Percentiles rank a stretch among this genome's conserved stretches.
Conservation (phyloP, 306 rosid genomes). For the Glycine soja region DNA sequence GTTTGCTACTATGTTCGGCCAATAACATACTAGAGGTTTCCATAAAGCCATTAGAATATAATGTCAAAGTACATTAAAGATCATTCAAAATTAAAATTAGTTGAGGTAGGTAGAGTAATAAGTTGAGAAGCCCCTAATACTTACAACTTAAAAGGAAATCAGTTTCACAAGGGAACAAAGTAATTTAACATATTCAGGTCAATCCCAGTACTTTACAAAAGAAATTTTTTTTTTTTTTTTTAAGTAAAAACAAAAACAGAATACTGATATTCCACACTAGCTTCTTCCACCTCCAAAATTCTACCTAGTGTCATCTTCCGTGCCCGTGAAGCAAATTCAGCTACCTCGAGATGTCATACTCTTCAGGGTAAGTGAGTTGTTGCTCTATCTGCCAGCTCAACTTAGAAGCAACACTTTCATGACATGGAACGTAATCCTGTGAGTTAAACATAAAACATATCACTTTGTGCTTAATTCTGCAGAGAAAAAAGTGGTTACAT, state of each 20-base stretch:
- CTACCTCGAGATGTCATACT: conserved; percentile 75
- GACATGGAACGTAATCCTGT: conserved; percentile 94
- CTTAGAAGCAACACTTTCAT: conserved; percentile 92
- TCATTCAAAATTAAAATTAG: conserved; percentile 49
- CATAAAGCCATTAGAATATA: not conserved
- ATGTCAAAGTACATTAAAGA: conserved; percentile 20
- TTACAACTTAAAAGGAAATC: conserved; percentile 59
- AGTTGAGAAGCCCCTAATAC: conserved; percentile 58
- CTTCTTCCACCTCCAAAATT: conserved; percentile 68
- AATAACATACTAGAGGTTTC: conserved; percentile 7
- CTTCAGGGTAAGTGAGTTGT: conserved; percentile 74
- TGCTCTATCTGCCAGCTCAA: conserved; percentile 88
- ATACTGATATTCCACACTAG: conserved; percentile 53
- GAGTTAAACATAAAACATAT: conserved; percentile 23
- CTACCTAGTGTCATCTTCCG: conserved; percentile 50
- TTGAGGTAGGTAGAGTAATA: conserved; percentile 47
- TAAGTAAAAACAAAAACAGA: conserved; percentile 38
- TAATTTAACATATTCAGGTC: conserved; percentile 63
- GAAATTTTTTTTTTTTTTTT: conserved; percentile 25
- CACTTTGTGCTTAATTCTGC: conserved; percentile 9
- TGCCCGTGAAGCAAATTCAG: conserved; percentile 45
- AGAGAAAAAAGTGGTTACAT: not conserved
- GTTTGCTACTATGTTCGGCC: conserved; percentile 25
- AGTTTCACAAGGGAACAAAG: conserved; percentile 58
- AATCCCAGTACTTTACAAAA: conserved; percentile 72